These are phyloP conservation scores for Diospyros lotus DNA, from an alignment of 148 eudicot genomes.

Conservation along the genomic window DNA sequence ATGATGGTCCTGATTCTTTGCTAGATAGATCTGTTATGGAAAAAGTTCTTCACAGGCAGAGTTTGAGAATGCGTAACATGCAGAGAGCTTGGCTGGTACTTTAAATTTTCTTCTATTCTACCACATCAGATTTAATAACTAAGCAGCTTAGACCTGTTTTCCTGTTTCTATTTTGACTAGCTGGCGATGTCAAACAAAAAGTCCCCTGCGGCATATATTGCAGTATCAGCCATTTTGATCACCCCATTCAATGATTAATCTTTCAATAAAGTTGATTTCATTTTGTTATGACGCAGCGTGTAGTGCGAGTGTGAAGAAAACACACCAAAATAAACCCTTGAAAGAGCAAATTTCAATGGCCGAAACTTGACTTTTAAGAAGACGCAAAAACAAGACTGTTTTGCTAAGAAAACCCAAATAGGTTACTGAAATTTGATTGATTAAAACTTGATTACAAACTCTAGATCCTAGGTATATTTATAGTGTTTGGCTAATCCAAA, in stretches of 20 bases:
- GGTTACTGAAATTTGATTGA: too few relatives aligned
- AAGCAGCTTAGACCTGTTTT: not conserved
- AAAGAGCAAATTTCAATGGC: too few relatives aligned
- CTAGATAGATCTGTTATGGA: conserved; percentile 95
- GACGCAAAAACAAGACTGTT: too few relatives aligned
- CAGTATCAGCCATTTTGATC: not conserved
- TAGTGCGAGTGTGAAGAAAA: too few relatives aligned
- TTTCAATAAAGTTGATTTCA: conserved; percentile 6
- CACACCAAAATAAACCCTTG: too few relatives aligned
- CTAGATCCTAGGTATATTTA: too few relatives aligned
- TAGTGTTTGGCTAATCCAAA: too few relatives aligned
- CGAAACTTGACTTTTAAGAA: too few relatives aligned
- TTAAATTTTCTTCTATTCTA: conserved; percentile 1
- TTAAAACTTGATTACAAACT: too few relatives aligned
- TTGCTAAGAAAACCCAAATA: too few relatives aligned
- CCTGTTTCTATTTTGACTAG: not conserved
- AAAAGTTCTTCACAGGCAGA: conserved; percentile 82
- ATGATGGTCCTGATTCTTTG: conserved; percentile 54
- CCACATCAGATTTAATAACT: not conserved
- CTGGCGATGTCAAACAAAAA: not conserved
- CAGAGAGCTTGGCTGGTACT: conserved; percentile 96
- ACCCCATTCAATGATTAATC: not conserved
- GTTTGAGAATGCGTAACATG: conserved; percentile 88
- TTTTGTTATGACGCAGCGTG: too few relatives aligned
- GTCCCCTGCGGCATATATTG: not conserved